phyloP scores from a whole-genome alignment of 345 rosid genomes.

The Ceriops zippeliana region DNA sequence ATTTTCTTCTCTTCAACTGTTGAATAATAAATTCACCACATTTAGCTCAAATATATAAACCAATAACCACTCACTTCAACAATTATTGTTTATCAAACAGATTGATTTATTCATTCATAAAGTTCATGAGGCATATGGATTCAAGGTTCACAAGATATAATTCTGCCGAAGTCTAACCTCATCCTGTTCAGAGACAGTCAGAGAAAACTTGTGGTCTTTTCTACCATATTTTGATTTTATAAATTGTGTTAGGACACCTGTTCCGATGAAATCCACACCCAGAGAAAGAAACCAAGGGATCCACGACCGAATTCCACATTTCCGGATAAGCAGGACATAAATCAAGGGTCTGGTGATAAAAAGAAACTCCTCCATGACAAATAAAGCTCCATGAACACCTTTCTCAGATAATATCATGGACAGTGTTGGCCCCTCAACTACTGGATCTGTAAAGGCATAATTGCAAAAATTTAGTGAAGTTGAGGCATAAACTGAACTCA shows the following conservation, averaged over 20 bases:
- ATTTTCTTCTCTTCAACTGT: slow-evolving; percentile 78
- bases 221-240: slow-evolving; percentile 32
- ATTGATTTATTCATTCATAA: background rate
- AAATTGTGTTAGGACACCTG: slow-evolving; percentile 47
- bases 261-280: slow-evolving; percentile 55
- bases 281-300: slow-evolving; percentile 87
- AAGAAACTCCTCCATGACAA: slow-evolving; percentile 65
- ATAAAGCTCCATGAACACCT: slow-evolving; percentile 60
- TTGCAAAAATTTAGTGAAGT: slow-evolving; percentile 12
- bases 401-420: slow-evolving; percentile 58
- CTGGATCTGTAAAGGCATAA: slow-evolving; percentile 32
- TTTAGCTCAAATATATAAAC: slow-evolving; percentile 7
- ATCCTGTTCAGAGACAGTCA: slow-evolving; percentile 54
- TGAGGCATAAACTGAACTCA: background rate
- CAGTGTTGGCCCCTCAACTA: slow-evolving; percentile 42
- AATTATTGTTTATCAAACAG: background rate
- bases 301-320: slow-evolving; percentile 81
- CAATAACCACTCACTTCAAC: background rate
- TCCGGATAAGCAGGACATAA: slow-evolving; percentile 79
- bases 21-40: slow-evolving; percentile 14
- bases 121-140: slow-evolving; percentile 3
- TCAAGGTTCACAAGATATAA: background rate
- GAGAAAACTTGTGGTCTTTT: slow-evolving; percentile 36
- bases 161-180: slow-evolving; percentile 53
- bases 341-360: slow-evolving; percentile 83